phyloP scores from a whole-genome alignment of 768 basidiomycete genomes.

The Daedaleopsis nitida region DNA sequence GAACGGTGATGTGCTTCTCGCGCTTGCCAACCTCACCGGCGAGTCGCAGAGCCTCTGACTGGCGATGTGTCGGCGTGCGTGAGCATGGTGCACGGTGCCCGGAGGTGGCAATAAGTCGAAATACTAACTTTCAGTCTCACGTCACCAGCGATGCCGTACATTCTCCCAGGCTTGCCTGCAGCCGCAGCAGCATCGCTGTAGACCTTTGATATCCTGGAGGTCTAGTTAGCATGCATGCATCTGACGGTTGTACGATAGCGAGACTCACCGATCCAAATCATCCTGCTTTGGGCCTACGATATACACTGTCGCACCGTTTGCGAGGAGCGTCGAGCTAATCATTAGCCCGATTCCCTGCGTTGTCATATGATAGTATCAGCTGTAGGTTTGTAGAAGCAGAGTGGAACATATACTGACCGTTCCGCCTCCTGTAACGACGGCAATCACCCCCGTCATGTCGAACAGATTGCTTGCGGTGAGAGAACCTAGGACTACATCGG shows the following conservation, averaged over 20 bases:
- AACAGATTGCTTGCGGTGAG: conserved; percentile 42
- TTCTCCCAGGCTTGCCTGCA: conserved; percentile 32
- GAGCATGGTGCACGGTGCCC: neutral
- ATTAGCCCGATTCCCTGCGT: conserved; percentile 48
- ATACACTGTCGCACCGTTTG: conserved; percentile 49
- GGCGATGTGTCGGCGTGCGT: neutral
- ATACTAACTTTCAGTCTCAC: conserved; percentile 39
- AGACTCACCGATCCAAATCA: conserved; percentile 40
- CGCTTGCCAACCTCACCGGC: conserved; percentile 41
- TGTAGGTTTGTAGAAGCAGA: neutral
- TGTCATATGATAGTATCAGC: neutral
- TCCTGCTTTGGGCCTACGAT: conserved; percentile 43
- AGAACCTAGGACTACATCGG: conserved; percentile 29
- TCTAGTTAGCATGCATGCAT: neutral
- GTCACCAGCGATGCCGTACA: conserved; percentile 45
- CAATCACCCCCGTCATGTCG: conserved; percentile 45
- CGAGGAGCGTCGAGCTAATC: conserved; percentile 46
- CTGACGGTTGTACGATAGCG: neutral
- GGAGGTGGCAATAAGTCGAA: neutral
- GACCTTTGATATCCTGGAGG: conserved; percentile 32
- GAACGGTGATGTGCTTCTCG: conserved; percentile 43
- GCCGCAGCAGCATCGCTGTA: conserved; percentile 42
- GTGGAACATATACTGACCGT: conserved; percentile 28
- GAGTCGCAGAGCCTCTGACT: conserved; percentile 47
- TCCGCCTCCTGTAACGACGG: conserved; percentile 49